phyloP scores from a whole-genome alignment of 176 grass and related monocot species.

The Oryza longistaminata region DNA sequence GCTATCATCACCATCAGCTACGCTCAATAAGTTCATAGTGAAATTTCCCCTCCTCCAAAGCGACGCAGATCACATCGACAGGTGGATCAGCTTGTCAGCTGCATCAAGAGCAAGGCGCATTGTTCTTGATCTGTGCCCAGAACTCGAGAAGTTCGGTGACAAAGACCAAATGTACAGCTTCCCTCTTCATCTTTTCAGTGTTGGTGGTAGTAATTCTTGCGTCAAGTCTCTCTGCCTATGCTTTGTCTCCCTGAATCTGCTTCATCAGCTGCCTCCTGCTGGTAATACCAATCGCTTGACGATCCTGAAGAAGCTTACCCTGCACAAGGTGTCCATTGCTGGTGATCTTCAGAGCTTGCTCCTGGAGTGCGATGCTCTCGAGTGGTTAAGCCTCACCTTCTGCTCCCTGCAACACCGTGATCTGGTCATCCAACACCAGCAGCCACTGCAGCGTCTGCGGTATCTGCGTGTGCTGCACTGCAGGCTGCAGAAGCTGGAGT shows the following conservation, averaged over 20 bases:
- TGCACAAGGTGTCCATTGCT: not conserved
- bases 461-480: not conserved
- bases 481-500: not conserved
- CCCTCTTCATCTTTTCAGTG: slow-evolving; percentile 6
- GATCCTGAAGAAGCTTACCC: slow-evolving; percentile 12
- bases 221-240: not conserved
- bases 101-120: not conserved
- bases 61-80: not conserved
- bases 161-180: not conserved
- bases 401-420: not conserved
- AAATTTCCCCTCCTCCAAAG: not conserved
- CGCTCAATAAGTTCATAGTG: not conserved
- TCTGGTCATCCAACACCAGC: not conserved
- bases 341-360: not conserved
- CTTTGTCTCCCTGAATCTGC: not conserved
- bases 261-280: not conserved
- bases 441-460: not conserved
- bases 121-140: slow-evolving; percentile 16
- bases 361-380: not conserved
- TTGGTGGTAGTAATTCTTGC: not conserved
- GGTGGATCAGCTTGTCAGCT: not conserved
- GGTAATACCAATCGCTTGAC: not conserved
- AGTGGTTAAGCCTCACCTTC: not conserved
- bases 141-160: not conserved
- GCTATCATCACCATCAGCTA: not conserved